These are phyloP conservation scores for Carallia pectinifolia DNA, from an alignment of 345 rosid genomes.

Conservation along the genomic window DNA sequence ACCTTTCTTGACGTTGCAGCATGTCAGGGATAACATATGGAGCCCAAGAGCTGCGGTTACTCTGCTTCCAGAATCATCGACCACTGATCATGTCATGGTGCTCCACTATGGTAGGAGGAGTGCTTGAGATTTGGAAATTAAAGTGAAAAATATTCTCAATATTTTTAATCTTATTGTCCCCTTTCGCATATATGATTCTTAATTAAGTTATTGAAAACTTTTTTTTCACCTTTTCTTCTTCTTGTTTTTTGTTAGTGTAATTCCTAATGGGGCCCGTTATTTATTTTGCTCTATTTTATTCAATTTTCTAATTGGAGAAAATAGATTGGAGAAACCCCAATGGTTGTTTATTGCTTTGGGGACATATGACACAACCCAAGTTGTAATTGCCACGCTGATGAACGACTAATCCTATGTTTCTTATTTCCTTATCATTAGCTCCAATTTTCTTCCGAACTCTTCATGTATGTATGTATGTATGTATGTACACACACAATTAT, in stretches of 20 bases:
- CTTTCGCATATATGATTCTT: conserved; percentile 23
- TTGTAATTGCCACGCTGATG: conserved; percentile 19
- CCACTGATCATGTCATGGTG: conserved; percentile 82
- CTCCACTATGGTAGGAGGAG: conserved; percentile 74
- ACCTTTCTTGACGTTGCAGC: conserved; percentile 82
- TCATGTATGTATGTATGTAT: too few species aligned
- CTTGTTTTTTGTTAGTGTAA: conserved; percentile 2
- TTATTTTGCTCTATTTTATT: conserved; percentile 3
- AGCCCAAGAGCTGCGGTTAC: conserved; percentile 52
- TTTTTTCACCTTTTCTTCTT: not conserved
- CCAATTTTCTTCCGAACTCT: too few species aligned
- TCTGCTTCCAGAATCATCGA: conserved; percentile 57
- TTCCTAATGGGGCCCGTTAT: conserved; percentile 18
- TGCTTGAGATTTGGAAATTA: conserved; percentile 19
- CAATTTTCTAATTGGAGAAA: conserved; percentile 34
- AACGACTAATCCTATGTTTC: conserved; percentile 20
- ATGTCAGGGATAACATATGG: conserved; percentile 91
- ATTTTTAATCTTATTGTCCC: conserved; percentile 12
- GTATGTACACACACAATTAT: too few species aligned
- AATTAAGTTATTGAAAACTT: conserved; percentile 27
- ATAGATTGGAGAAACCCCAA: conserved; percentile 28
- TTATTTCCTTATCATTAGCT: conserved; percentile 4
- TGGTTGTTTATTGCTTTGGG: conserved; percentile 23
- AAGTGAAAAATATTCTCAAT: not conserved
- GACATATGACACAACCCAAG: conserved; percentile 28